Percentiles rank a stretch among this genome's conserved stretches.
These are phyloP conservation scores for Nothomitra cinnamomea DNA, from an alignment of 2,329 filamentous ascomycete species.

Conservation along the genomic window DNA sequence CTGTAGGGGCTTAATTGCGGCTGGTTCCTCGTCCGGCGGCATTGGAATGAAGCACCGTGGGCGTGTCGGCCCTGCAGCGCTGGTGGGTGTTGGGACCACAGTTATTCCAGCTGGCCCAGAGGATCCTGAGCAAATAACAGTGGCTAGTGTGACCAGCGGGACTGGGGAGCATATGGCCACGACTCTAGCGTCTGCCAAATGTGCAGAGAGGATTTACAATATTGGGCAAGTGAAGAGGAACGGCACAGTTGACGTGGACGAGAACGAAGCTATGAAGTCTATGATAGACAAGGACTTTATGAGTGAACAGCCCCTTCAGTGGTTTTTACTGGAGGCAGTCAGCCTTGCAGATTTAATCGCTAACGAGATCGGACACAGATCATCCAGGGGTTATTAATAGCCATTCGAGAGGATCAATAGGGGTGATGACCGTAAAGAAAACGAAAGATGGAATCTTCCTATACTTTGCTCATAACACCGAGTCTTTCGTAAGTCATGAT, in stretches of 20 bases:
- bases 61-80: constrained; percentile 76
- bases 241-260: constrained; percentile 34
- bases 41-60: constrained; percentile 98
- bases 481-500: constrained; percentile 41
- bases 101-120: constrained; percentile 61
- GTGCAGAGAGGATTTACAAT: constrained; percentile 72
- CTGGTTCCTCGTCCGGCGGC: constrained; percentile 87
- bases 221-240: constrained; percentile 41
- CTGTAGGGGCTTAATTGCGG: constrained; percentile 69
- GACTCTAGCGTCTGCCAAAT: constrained; percentile 74
- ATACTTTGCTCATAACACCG: constrained; percentile 93
- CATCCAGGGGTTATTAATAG: constrained; percentile 73
- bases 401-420: constrained; percentile 72
- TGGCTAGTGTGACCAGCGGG: constrained; percentile 79
- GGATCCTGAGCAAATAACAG: constrained; percentile 51
- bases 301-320: constrained; percentile 28
- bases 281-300: constrained; percentile 88
- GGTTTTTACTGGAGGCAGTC: neutral
- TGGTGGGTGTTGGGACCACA: constrained; percentile 80
- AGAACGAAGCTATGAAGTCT: constrained; percentile 60
- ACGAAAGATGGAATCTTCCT: constrained; percentile 58
- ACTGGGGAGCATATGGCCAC: constrained; percentile 98
- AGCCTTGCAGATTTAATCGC: neutral
- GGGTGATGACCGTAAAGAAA: constrained; percentile 81
- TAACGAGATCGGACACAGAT: constrained; percentile 5